phyloP scores from a whole-genome alignment of 2,329 filamentous ascomycete species.

The Fusarium camptoceras region DNA sequence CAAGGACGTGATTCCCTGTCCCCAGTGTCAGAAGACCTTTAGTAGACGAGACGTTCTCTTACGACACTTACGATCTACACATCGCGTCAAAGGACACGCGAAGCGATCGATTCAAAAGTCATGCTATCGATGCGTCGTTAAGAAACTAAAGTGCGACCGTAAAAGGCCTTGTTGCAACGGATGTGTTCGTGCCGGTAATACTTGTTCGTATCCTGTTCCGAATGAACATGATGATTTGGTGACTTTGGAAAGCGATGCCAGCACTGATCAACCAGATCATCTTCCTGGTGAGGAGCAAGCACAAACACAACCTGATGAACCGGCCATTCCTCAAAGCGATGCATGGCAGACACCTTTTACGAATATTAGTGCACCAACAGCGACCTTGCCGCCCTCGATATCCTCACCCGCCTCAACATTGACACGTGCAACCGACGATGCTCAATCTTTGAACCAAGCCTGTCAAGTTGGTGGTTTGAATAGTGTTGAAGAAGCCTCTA shows the following conservation, averaged over 20 bases:
- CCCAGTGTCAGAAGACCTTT: neutral
- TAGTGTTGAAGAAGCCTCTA: neutral
- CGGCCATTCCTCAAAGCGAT: neutral
- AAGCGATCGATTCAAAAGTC: conserved; percentile 1
- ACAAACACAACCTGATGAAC: rapidly evolving
- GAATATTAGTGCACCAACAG: neutral
- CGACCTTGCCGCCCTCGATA: neutral
- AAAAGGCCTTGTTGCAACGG: conserved; percentile 1
- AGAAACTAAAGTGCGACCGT: neutral
- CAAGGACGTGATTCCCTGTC: neutral
- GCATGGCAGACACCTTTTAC: neutral
- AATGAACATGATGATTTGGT: neutral
- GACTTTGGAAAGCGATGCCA: neutral
- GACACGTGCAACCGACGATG: neutral
- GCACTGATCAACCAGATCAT: neutral
- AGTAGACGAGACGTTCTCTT: conserved; percentile 3
- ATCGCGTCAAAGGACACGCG: neutral
- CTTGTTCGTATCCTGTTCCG: neutral
- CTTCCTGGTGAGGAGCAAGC: neutral
- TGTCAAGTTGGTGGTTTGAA: neutral
- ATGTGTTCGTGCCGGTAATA: rapidly evolving
- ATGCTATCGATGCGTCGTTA: conserved; percentile 1
- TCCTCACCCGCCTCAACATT: neutral
- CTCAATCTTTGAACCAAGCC: neutral
- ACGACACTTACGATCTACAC: neutral